A percentile compares a stretch with the other conserved stretches of the same genome.
Evolutionary conservation across 1,284 basidiomycete species (phyloP).

Genomic region (Tranzscheliella williamsii): DNA sequence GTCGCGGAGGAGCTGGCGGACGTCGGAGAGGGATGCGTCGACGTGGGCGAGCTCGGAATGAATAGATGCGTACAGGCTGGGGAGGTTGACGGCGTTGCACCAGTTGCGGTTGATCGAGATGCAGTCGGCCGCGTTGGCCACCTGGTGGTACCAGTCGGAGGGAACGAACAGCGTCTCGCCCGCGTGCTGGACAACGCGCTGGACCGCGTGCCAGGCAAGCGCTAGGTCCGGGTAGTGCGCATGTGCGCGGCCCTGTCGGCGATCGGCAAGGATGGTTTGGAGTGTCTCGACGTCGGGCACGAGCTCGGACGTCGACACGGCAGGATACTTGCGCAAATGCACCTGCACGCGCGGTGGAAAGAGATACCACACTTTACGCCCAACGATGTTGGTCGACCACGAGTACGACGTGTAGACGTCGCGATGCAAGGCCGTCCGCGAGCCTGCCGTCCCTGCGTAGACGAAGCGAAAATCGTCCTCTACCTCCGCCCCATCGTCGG

Average conservation of each 20-base stretch:
- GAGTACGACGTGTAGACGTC: slow-evolving; percentile 65
- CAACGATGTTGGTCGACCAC: slow-evolving; percentile 67
- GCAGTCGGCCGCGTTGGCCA: slow-evolving; percentile 56
- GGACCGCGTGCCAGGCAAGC: slow-evolving; percentile 6
- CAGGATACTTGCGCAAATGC: slow-evolving; percentile 55
- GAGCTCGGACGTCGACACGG: slow-evolving; percentile 44
- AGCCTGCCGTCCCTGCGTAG: slow-evolving; percentile 44
- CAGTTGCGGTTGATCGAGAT: slow-evolving; percentile 62
- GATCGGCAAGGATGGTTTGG: neutral
- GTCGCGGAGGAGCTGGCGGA: slow-evolving; percentile 61
- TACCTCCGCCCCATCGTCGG: slow-evolving; percentile 19
- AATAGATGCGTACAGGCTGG: slow-evolving; percentile 63
- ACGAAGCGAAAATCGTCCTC: slow-evolving; percentile 65
- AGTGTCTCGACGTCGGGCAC: slow-evolving; percentile 14
- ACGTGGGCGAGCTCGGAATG: slow-evolving; percentile 61
- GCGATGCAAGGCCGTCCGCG: slow-evolving; percentile 43
- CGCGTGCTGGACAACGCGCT: slow-evolving; percentile 6
- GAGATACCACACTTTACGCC: slow-evolving; percentile 66
- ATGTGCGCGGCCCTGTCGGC: neutral
- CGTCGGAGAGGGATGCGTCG: slow-evolving; percentile 63
- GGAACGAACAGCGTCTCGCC: slow-evolving; percentile 57
- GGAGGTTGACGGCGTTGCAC: slow-evolving; percentile 65
- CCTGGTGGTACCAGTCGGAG: slow-evolving; percentile 59
- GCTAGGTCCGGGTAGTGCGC: slow-evolving; percentile 4
- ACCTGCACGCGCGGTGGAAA: slow-evolving; percentile 63